These are phyloP conservation scores for Silybum marianum DNA, from an alignment of 129 eudicot species.

Conservation along the genomic window DNA sequence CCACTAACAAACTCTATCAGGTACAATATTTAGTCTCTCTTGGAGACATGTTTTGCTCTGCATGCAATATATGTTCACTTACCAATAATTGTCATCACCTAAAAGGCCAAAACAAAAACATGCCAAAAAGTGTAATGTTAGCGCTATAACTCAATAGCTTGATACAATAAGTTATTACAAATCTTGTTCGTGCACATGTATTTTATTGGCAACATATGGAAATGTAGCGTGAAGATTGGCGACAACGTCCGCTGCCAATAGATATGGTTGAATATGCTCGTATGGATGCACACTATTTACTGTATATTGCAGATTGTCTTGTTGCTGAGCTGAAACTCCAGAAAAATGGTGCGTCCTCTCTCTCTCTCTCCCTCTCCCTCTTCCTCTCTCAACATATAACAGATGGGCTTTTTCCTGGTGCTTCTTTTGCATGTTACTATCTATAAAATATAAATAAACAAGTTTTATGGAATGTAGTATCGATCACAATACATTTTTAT, in stretches of 20 bases:
- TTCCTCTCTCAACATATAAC: not conserved
- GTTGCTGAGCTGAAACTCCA: slow-evolving; percentile 62
- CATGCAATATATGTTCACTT: not conserved
- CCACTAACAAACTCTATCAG: slow-evolving; percentile 82
- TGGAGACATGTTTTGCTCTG: not conserved
- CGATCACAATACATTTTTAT: not conserved
- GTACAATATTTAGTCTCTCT: slow-evolving; percentile 34
- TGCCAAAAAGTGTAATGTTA: not conserved
- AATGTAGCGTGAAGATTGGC: slow-evolving; percentile 91
- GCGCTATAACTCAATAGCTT: not conserved
- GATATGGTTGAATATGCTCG: slow-evolving; percentile 95
- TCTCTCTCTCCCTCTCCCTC: slow-evolving; percentile 16
- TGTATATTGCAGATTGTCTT: slow-evolving; percentile 77
- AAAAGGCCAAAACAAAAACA: not conserved
- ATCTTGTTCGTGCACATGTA: not conserved
- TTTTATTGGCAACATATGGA: slow-evolving; percentile 9
- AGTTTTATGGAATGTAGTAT: not conserved
- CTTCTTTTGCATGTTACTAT: not conserved
- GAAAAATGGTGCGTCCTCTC: slow-evolving; percentile 49
- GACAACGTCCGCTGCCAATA: slow-evolving; percentile 86
- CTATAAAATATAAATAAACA: not conserved
- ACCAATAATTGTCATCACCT: not conserved
- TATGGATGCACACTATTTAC: slow-evolving; percentile 84
- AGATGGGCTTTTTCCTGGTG: not conserved
- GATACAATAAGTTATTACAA: not conserved